Conservation (phyloP, 495 filamentous ascomycete genomes). For the Xylaria flabelliformis region DNA sequence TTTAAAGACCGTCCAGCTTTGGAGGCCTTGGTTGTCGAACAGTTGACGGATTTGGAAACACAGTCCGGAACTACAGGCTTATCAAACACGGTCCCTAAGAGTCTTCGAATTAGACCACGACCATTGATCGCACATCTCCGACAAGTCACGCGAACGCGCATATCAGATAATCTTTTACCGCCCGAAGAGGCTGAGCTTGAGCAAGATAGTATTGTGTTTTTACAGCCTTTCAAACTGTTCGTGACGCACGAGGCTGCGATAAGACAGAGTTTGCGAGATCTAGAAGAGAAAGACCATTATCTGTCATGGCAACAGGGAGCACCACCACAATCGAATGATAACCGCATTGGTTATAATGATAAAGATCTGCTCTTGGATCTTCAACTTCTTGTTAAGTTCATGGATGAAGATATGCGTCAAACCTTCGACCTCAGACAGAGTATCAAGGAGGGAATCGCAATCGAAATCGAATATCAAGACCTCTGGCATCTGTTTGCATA, state of each 20-base stretch:
- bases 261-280: neutral
- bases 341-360: neutral
- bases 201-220: constrained; percentile 4
- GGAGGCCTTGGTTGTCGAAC: constrained; percentile 2
- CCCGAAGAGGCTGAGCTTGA: neutral
- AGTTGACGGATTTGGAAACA: neutral
- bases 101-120: constrained; percentile 3
- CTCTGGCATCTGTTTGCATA: constrained; percentile 16
- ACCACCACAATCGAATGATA: neutral
- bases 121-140: constrained; percentile 6
- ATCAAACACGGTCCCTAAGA: neutral
- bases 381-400: constrained; percentile 14
- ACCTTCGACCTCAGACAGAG: constrained; percentile 8
- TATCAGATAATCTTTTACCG: neutral
- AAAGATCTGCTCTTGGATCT: constrained; percentile 19
- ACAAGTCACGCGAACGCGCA: neutral
- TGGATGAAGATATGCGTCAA: constrained; percentile 14
- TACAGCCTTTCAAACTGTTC: constrained; percentile 14
- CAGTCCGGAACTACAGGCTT: neutral
- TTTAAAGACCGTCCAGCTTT: neutral
- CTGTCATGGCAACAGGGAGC: neutral
- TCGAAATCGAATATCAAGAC: constrained; percentile 16
- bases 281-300: neutral
- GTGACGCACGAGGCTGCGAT: neutral
- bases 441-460: constrained; percentile 11